A percentile compares a stretch with the other conserved stretches of the same genome.
Evolutionary conservation across 2,329 filamentous ascomycete species (phyloP).

Genomic region (Neofusicoccum sp.): DNA sequence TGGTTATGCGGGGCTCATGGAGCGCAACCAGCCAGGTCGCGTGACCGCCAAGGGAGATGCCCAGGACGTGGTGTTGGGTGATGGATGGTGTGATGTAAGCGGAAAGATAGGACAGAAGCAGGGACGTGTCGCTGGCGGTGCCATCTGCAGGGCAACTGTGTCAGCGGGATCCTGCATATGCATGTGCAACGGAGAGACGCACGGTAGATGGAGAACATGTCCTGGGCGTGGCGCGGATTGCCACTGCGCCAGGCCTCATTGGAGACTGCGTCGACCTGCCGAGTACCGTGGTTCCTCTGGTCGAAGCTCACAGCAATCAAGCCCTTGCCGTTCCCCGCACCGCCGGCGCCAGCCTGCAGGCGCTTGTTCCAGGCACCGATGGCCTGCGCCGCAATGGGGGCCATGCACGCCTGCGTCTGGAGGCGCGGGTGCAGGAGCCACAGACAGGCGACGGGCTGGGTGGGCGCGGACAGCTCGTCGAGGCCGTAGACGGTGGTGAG

Average conservation of each 20-base stretch:
- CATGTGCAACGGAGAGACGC: slow-evolving; percentile 37
- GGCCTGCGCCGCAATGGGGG: slow-evolving; percentile 65
- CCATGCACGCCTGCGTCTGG: slow-evolving; percentile 70
- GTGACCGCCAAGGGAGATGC: slow-evolving; percentile 84
- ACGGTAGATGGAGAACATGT: slow-evolving; percentile 82
- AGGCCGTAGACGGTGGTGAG: slow-evolving; percentile 79
- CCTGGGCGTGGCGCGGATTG: slow-evolving; percentile 78
- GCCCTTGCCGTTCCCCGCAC: slow-evolving; percentile 44
- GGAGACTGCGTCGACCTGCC: slow-evolving; percentile 63
- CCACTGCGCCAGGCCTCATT: slow-evolving; percentile 79
- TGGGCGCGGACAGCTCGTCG: slow-evolving; percentile 59
- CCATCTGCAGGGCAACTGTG: slow-evolving; percentile 45
- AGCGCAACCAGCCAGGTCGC: slow-evolving; percentile 81
- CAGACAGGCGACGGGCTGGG: slow-evolving; percentile 67
- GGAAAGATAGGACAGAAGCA: slow-evolving; percentile 74
- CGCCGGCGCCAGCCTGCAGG: slow-evolving; percentile 29
- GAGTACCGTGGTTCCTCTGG: slow-evolving; percentile 84
- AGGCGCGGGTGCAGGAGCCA: slow-evolving; percentile 87
- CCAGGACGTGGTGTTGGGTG: slow-evolving; percentile 69
- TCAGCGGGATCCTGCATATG: slow-evolving; percentile 18
- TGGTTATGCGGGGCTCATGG: slow-evolving; percentile 73
- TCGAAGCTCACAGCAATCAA: slow-evolving; percentile 85
- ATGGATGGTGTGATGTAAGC: slow-evolving; percentile 67
- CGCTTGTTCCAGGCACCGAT: slow-evolving; percentile 66
- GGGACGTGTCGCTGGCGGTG: slow-evolving; percentile 71